A percentile compares a stretch with the other conserved stretches of the same genome.
These are phyloP conservation scores for Calonectria honghensis DNA, from an alignment of 2,329 filamentous ascomycete genomes.

Conservation along the genomic window DNA sequence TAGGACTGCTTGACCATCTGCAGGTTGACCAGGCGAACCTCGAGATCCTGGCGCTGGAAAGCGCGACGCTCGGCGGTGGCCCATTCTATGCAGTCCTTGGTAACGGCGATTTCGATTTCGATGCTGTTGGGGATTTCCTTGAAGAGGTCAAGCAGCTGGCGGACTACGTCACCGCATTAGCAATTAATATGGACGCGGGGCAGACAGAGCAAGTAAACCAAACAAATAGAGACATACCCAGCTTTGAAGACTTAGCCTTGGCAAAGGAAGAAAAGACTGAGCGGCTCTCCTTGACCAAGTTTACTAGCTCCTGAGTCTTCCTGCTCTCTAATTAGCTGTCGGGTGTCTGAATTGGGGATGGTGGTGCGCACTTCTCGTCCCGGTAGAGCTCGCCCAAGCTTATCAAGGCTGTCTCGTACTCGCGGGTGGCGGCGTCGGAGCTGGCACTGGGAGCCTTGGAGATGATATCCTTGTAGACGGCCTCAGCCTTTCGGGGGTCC, in stretches of 20 bases:
- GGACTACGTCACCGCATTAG: conserved; percentile 75
- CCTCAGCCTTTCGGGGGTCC: conserved; percentile 88
- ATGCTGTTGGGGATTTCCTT: conserved; percentile 93
- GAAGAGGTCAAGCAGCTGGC: conserved; percentile 97
- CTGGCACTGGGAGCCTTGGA: conserved; percentile 88
- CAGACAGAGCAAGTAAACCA: conserved; percentile 22
- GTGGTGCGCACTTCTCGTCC: conserved; percentile 82
- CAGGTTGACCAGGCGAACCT: conserved; percentile 93
- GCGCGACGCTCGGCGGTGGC: conserved; percentile 94
- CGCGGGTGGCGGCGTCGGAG: conserved; percentile 88
- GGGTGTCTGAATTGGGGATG: conserved; percentile 26
- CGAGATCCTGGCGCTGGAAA: conserved; percentile 98
- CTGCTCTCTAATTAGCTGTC: conserved; percentile 64
- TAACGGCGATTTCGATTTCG: conserved; percentile 95
- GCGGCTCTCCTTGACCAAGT: conserved; percentile 92
- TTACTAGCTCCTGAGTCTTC: conserved; percentile 88
- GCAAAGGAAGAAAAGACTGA: conserved; percentile 96
- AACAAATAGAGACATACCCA: conserved; percentile 78
- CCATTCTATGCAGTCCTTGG: conserved; percentile 99
- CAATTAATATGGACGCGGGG: conserved; percentile 22
- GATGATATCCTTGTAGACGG: conserved; percentile 92
- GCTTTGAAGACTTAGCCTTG: conserved; percentile 98
- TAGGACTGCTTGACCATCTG: conserved; percentile 99
- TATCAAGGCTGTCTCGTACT: conserved; percentile 93
- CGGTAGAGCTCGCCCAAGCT: conserved; percentile 94